Evolutionary conservation across 1,139 yeast species (phyloP), one percentile per base, ranked within the genome.

Genomic region (Sugiyamaella novakii): DNA sequence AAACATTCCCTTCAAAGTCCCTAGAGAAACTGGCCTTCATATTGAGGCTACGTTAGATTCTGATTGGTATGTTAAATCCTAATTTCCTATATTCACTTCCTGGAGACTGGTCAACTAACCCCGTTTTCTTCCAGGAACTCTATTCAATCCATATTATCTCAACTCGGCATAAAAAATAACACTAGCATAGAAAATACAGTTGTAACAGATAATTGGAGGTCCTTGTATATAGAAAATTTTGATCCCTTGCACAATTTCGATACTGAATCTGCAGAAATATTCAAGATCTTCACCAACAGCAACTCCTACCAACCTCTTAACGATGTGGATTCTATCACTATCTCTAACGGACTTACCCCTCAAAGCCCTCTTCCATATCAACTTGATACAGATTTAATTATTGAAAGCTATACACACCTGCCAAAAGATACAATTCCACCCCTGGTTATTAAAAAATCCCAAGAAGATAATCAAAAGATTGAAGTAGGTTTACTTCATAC

Each of bases 1-100:
- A 21, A 52, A 54, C 3, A 53, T 61, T 2, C 70, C 69, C 0
- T 63, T 63, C 49, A 60, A 62, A 19, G 51, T 57, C 3, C 63
- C 61, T 0, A 52, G 54, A 7, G 67, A 64, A 46, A 49, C 54
- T 8, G 69, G 70, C 5, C 47, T 62, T 29, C 65, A 62, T 40
- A 49, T 64, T 2, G 61, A 62, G 37, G 31, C 58, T 3, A 40
- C 47, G 19, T 38, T 47, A n/a, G 54, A 49, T 8, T 46, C 53
- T 10, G 52, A 55, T 6, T 51, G 54, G 50, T 31, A 34, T 1
- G 51, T 41, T 22, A 15, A 8, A n/a, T 14, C 25, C 5, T 22
- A n/a, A n/a, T n/a, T n/a, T n/a, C n/a, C n/a, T n/a, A n/a, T n/a
- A n/a, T n/a, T n/a, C n/a, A n/a, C n/a, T n/a, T n/a, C n/a, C n/a